Evolutionary conservation across 768 basidiomycete species (phyloP), one percentile per base, ranked within the genome.

Genomic region (Candolleomyces efflorescens): DNA sequence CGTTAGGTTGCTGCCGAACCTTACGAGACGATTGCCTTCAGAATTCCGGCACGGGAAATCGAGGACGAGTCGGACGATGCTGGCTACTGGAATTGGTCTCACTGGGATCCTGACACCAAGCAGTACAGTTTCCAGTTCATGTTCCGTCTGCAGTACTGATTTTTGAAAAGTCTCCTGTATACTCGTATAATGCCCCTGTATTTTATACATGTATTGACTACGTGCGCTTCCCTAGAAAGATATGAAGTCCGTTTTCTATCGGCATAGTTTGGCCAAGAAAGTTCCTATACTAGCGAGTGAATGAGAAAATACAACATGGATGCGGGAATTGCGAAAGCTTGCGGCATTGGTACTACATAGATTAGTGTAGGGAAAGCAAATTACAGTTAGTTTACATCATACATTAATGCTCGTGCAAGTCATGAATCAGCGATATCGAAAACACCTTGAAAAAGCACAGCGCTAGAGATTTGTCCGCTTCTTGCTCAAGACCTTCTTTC

Each of bases 81-180:
- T 26, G 87, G 88, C 15, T 91, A 87, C 63, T 94, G 90, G 90
- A 92, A 92, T 65, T 99, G 97, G 97, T 95, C 95, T 41, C 92
- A 98, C 67, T 98, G 96, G 97, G 97, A 98, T 70, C 86, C 91
- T n/a, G 96, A 99, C 69, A 96, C 94, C 53, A 98, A 98, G 74
- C 94, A 97, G 73, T 96, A 94, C 72, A 92, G 88, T 69, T 95
- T 96, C 79, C 95, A 97, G 73, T 96, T 98, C 78, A 90, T 98
- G 86, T 98, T 94, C 77, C 83, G 87, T 64, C 74, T 87, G 61
- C 65, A 72, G 55, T 81, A 80, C 67, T 75, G 62, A 71, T 45
- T 44, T 54, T 22, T 39, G n/a, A n/a, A n/a, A n/a, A n/a, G 12
- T 55, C 27, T 24, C 24, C 37, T 36, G 13, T 32, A 23, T 54